Conservation (phyloP, 768 basidiomycete genomes). For the Termitomyces sp. region DNA sequence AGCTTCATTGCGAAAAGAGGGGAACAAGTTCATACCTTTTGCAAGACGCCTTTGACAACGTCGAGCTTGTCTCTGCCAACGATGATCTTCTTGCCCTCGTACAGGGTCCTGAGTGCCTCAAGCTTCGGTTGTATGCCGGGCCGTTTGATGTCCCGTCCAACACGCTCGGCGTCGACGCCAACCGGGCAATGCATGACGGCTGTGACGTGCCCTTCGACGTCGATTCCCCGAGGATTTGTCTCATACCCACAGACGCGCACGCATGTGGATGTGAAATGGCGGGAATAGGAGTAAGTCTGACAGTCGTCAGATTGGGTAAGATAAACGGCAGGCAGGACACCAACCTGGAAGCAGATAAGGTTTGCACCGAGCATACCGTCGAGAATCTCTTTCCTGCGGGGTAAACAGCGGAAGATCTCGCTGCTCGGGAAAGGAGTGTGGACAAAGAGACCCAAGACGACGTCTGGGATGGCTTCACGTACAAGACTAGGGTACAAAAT, state of each 20-base stretch:
- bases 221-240: slow-evolving; percentile 64
- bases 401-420: slow-evolving; percentile 92
- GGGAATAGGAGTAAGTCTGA: slow-evolving; percentile 87
- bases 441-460: slow-evolving; percentile 85
- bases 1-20: neutral
- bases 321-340: slow-evolving; percentile 1
- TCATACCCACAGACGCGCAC: slow-evolving; percentile 97
- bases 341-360: slow-evolving; percentile 87
- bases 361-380: slow-evolving; percentile 98
- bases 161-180: slow-evolving; percentile 89
- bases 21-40: slow-evolving; percentile 74
- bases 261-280: slow-evolving; percentile 93
- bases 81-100: slow-evolving; percentile 97
- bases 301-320: neutral
- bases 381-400: slow-evolving; percentile 88
- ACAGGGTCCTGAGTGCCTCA: slow-evolving; percentile 74
- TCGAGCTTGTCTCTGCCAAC: slow-evolving; percentile 97
- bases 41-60: slow-evolving; percentile 95
- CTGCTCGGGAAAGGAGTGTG: slow-evolving; percentile 98
- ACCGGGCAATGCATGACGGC: slow-evolving; percentile 89
- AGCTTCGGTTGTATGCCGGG: slow-evolving; percentile 90
- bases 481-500: slow-evolving; percentile 44
- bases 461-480: slow-evolving; percentile 61
- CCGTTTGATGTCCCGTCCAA: slow-evolving; percentile 69
- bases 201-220: slow-evolving; percentile 81